phyloP scores from a whole-genome alignment of 2,329 filamentous ascomycete species.

The Fusarium sp. region DNA sequence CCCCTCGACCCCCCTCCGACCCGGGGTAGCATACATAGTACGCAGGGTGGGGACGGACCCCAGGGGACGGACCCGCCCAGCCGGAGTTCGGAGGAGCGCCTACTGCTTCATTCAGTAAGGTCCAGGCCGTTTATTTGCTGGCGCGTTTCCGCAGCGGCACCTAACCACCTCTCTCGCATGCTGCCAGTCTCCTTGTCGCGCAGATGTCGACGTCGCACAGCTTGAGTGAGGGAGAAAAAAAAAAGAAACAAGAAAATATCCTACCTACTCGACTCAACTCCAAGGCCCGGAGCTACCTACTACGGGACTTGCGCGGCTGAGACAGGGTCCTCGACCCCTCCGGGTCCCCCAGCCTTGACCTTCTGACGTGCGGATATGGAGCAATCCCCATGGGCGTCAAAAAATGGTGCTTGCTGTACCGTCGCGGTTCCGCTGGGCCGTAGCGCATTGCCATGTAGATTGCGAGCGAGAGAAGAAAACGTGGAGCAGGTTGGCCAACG shows the following conservation, averaged over 20 bases:
- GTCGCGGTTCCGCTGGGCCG: constrained; percentile 41
- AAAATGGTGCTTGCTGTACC: constrained; percentile 12
- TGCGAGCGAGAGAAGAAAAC: not conserved
- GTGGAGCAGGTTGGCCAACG: not conserved
- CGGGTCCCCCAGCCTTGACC: constrained; percentile 20
- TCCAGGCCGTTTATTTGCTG: constrained; percentile 21
- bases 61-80: constrained; percentile 32
- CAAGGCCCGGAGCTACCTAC: not conserved
- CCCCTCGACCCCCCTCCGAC: constrained; percentile 21
- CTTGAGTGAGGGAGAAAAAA: not conserved
- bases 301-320: constrained; percentile 11
- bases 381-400: constrained; percentile 9
- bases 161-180: constrained; percentile 1
- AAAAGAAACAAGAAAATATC: not conserved
- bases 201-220: not conserved
- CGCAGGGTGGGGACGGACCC: constrained; percentile 19
- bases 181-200: not conserved
- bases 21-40: constrained; percentile 35
- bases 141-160: constrained; percentile 10
- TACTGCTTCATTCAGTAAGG: constrained; percentile 27
- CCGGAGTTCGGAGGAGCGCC: constrained; percentile 40
- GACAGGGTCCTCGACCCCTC: constrained; percentile 16
- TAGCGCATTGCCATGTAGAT: constrained; percentile 32
- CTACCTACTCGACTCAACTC: not conserved
- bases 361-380: constrained; percentile 14